Conservation (phyloP, 2,329 filamentous ascomycete species). For the Pseudocercospora macadamiae region DNA sequence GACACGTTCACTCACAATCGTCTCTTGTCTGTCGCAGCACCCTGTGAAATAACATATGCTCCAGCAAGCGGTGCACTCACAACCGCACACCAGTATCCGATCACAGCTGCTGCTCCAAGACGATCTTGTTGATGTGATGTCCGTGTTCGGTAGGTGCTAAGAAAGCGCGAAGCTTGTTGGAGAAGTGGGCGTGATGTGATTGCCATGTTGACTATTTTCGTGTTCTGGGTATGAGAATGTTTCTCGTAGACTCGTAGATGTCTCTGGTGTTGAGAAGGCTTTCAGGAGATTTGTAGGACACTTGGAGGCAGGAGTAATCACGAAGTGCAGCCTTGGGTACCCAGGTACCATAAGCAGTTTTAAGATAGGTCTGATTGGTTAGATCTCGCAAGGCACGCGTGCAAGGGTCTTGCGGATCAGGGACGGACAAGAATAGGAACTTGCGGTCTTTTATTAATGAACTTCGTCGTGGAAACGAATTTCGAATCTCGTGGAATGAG, state of each 20-base stretch:
- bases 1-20: conserved; percentile 32
- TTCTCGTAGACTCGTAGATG: not conserved
- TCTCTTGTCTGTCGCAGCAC: conserved; percentile 36
- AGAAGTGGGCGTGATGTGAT: not conserved
- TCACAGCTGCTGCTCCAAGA: conserved; percentile 32
- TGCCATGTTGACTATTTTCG: not conserved
- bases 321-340: not conserved
- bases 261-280: not conserved
- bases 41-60: conserved; percentile 37
- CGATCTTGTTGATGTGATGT: conserved; percentile 28
- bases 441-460: too few relatives aligned
- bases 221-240: not conserved
- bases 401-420: not conserved
- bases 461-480: not conserved
- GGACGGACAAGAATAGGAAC: not conserved
- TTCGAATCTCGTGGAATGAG: not conserved
- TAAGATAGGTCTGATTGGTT: not conserved
- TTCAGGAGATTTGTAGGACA: not conserved
- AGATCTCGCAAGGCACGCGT: not conserved
- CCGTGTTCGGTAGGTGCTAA: conserved; percentile 29
- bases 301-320: not conserved
- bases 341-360: not conserved
- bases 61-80: conserved; percentile 40
- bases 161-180: conserved; percentile 25
- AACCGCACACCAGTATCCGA: conserved; percentile 40